phyloP scores from a whole-genome alignment of 148 eudicot species.

The Cornus suecica region DNA sequence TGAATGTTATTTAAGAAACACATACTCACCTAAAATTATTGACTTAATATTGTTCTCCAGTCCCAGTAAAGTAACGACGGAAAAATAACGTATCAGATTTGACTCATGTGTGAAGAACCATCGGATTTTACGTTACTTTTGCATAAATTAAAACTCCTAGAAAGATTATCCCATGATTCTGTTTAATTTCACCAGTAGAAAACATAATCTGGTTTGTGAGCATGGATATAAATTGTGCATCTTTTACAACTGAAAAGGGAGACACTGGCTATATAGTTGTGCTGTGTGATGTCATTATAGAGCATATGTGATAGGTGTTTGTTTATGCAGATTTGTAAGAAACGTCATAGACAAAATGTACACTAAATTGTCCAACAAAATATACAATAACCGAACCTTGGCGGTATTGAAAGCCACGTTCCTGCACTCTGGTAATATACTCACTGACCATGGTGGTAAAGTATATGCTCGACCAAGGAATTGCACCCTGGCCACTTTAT shows the following conservation, averaged over 20 bases:
- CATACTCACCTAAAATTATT: too few species aligned
- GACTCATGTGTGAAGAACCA: neutral
- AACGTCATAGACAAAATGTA: neutral
- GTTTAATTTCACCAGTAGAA: neutral
- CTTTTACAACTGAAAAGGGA: too few species aligned
- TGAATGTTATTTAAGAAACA: neutral
- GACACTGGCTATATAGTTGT: neutral
- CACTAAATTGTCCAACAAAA: neutral
- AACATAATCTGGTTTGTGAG: neutral
- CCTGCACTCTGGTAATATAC: conserved; percentile 90
- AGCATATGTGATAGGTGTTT: neutral
- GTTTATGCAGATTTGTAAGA: neutral
- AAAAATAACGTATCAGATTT: too few species aligned
- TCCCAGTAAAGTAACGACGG: too few species aligned
- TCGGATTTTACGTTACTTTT: neutral
- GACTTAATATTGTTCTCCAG: neutral
- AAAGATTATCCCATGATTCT: neutral
- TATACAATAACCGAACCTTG: conserved; percentile 45
- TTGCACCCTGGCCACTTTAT: conserved; percentile 47
- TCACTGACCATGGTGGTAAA: conserved; percentile 98
- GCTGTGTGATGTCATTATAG: neutral
- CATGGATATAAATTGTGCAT: neutral
- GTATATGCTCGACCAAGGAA: conserved; percentile 60
- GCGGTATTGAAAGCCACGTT: conserved; percentile 86
- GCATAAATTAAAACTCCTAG: neutral